Evolutionary conservation across 805 yeast species (phyloP), one percentile per base, ranked within the genome.

Genomic region (Kuraishia floccosa): DNA sequence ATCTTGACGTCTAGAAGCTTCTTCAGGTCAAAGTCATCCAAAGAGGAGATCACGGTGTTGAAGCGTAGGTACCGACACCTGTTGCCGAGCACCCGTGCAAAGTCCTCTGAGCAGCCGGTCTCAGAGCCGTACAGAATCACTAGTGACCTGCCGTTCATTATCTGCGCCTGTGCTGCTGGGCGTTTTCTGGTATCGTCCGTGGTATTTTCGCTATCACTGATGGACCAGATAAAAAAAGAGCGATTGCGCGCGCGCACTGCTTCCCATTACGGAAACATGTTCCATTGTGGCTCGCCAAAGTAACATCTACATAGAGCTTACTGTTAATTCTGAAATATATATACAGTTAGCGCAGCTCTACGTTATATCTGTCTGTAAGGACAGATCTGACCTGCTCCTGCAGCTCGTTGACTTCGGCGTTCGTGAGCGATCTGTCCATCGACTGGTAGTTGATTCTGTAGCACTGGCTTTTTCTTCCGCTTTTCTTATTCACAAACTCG

Each of bases 371-470:
- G 5, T 60, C 48, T 13, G 55, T 58, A 40, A 91, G 61, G n/a
- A 66, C 68, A 1, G 50, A 42, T 38, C 83, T 73, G 17, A 89
- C 82, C 24, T 58, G 50, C 2, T 68, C 68, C 48, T 91, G 94
- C 29, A 85, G 58, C 1, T 46, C 61, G 47, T 89, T 89, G 33
- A 91, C 68, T 51, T 91, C 97, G 2, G 71, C 78, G 49, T 81
- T 85, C 17, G 94, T 84, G 42, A 91, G 62, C 35, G 81, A 80
- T 45, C 96, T 72, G 44, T 89, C 96, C 96, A 91, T 87, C 2
- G 95, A 81, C 58, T 91, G 97, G 57, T 85, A 91, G 49, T 80
- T 79, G 36, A 91, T 70, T 42, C 98, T 65, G 65, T 84, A 91
- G 58, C 96, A 86, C 44, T 81, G 80, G 6, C 94, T 80, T 39